Evolutionary conservation across 176 grass and related monocot species (phyloP), one percentile per base, ranked within the genome.

Genomic region (Olyra latifolia): DNA sequence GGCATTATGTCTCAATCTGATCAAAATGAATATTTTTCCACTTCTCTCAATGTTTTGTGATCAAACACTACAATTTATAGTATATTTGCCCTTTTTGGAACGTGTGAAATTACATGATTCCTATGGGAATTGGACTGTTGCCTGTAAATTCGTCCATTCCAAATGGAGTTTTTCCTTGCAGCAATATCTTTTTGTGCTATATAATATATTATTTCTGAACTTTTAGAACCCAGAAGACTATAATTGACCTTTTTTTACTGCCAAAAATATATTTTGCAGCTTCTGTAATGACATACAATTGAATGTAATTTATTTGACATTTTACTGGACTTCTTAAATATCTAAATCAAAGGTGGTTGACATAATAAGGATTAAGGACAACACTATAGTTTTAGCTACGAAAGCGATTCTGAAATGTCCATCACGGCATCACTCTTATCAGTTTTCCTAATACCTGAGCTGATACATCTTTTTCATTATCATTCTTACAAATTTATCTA

Each of bases 191-290:
- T 10, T 55, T 69, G 50, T 84, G 39, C 62, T 55, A 27, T 41
- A 45, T 70, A 19, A 60, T 59, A 16, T 58, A 22, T 42, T 11
- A 75, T 17, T 68, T 24, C 24, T n/a, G 14, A 77, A 85, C 46
- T 17, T 60, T 68, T 74, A 28, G 39, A 74, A 74, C 27, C 62
- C 24, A 58, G 27, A 40, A 16, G 10, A 60, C 66, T 58, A 48
- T 48, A 57, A 17, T 80, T 80, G 35, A 42, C 5, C 17, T 76
- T 30, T 61, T 29, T 81, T 66, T 86, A 47, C 69, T 76, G 30
- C 45, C 44, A 69, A 75, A 52, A 44, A 43, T 44, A 13, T 70
- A 45, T 66, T 44, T 62, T 17, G 8, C 30, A 41, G 46, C 46
- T 68, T 24, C 20, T 29, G 4, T 66, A 32, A 55, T 79, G 23